Evolutionary conservation across 345 rosid genomes (phyloP), one percentile per base, ranked within the genome.

Genomic region (Lumnitzera racemosa): DNA sequence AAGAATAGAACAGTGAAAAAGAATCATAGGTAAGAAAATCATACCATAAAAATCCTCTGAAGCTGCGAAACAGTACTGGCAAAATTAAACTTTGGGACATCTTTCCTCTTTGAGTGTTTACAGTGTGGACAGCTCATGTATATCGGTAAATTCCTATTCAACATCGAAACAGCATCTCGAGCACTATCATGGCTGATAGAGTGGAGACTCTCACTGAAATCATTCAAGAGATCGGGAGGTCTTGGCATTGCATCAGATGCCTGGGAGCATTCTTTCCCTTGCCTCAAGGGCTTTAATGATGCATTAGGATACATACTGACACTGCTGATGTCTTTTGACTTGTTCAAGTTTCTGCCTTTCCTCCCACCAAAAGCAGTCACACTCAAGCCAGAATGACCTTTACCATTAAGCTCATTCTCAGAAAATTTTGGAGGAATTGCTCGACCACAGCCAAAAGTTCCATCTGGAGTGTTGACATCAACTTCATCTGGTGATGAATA

Each of bases 31-130:
- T 9, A 60, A 20, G 24, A 48, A 51, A 52, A 23, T 63, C 64
- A 17, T 81, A 89, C 96, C 95, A 87, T 61, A 77, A 86, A 83
- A 56, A 89, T 84, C 74, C 95, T 78, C 58, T 81, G 91, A 56
- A 89, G 82, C 80, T 89, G 96, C 4, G 96, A 89, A 62, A 87
- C 63, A 8, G 76, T 74, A 70, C 84, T 72, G 1, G 95, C 88
- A 78, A 81, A 89, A 69, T 81, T 83, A 36, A 68, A 59, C 61
- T 76, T 69, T 20, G 73, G 71, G 20, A 64, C 67, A 64, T 80
- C 86, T 56, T 78, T 76, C 60, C 67, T 77, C 74, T 77, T 78
- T 55, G 75, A 62, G 57, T 25, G 67, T 60, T 62, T 74, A 78
- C 95, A 89, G 78, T 77, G 75, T 13, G 91, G 88, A 62, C 96